A percentile compares a stretch with the other conserved stretches of the same genome.
Conservation (phyloP, 306 rosid genomes). For the Prunus fruticosa region DNA sequence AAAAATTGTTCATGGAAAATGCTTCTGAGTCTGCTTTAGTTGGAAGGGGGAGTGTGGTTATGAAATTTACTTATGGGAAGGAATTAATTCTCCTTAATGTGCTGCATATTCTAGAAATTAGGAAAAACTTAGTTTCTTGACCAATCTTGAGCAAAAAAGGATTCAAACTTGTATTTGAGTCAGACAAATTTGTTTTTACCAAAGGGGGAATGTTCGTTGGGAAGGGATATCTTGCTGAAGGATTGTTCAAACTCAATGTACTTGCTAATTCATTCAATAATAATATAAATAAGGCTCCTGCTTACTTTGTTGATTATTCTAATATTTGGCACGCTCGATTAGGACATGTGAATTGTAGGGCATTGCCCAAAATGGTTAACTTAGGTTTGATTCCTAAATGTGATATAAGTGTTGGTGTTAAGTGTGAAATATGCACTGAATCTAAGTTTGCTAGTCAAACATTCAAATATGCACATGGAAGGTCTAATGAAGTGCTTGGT, state of each 20-base stretch:
- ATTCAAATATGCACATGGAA: not conserved
- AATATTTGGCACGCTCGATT: not conserved
- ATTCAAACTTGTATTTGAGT: not conserved
- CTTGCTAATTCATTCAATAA: not conserved
- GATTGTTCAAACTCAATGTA: not conserved
- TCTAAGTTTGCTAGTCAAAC: not conserved
- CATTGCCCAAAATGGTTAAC: not conserved
- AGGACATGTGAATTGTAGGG: not conserved
- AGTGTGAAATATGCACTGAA: not conserved
- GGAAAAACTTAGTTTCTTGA: not conserved
- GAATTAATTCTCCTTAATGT: not conserved
- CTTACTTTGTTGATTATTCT: not conserved
- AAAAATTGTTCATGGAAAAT: not conserved
- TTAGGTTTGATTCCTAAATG: not conserved
- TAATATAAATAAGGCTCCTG: not conserved
- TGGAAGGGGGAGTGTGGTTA: not conserved
- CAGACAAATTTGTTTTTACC: not conserved
- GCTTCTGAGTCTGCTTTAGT: not conserved
- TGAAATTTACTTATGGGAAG: not conserved
- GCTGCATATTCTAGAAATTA: not conserved
- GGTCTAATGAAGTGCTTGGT: too few species aligned
- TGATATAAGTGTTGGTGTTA: not conserved
- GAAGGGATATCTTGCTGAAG: not conserved
- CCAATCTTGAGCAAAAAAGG: not conserved
- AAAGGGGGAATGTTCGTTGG: not conserved